These are phyloP conservation scores for Pseudonitzschia multiseries DNA, from an alignment of 108 stramenopile genomes.

Conservation along the genomic window DNA sequence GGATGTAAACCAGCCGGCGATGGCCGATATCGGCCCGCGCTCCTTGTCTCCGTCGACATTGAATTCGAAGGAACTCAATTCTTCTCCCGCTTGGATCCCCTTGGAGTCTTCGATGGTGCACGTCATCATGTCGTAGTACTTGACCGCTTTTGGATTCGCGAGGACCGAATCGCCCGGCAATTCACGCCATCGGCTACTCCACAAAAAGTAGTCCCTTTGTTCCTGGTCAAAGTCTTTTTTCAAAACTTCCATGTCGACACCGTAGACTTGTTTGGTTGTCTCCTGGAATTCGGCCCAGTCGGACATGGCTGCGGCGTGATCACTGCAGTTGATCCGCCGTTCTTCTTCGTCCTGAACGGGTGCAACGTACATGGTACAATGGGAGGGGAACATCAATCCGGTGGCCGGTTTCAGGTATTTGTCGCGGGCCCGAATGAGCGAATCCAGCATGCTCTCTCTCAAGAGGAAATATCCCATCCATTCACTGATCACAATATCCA, in stretches of 20 bases:
- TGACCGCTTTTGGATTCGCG: conserved; percentile 78
- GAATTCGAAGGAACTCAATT: conserved; percentile 69
- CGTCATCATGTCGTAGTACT: conserved; percentile 88
- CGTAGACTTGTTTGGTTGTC: conserved; percentile 84
- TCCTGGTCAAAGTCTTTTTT: conserved; percentile 89
- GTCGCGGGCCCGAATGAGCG: conserved; percentile 90
- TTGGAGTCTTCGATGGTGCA: conserved; percentile 91
- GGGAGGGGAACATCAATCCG: conserved; percentile 95
- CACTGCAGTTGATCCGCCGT: conserved; percentile 64
- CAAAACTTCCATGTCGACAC: conserved; percentile 89
- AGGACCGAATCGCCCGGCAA: conserved; percentile 76
- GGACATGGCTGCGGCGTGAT: conserved; percentile 84
- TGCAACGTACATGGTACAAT: conserved; percentile 92
- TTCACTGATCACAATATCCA: conserved; percentile 97
- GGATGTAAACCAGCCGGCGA: conserved; percentile 97
- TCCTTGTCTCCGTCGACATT: conserved; percentile 53
- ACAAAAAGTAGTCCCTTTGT: conserved; percentile 93
- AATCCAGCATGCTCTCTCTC: conserved; percentile 96
- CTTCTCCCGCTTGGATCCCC: conserved; percentile 65
- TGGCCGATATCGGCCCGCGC: conserved; percentile 80
- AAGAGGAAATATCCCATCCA: conserved; percentile 99
- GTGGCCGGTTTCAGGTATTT: conserved; percentile 84
- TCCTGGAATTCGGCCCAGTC: conserved; percentile 91
- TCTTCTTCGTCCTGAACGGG: conserved; percentile 94
- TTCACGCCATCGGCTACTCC: conserved; percentile 92